Evolutionary conservation across 2,329 filamentous ascomycete genomes (phyloP).

Genomic region (Sphaceloma murrayae): DNA sequence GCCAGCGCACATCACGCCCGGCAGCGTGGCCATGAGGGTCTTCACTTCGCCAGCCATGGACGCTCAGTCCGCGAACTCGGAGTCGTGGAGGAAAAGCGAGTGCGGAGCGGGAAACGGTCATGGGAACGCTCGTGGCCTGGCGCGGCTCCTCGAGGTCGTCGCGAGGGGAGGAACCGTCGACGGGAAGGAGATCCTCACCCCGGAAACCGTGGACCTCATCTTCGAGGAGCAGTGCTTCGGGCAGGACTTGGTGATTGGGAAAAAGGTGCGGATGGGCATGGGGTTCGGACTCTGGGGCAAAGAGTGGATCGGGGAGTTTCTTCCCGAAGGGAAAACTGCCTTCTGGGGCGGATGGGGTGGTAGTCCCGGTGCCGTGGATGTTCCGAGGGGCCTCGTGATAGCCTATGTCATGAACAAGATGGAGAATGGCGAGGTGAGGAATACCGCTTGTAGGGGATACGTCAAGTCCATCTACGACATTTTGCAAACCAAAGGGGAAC

Average conservation of each 20-base stretch:
- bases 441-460: conserved; percentile 3
- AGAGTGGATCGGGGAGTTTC: neutral
- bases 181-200: conserved; percentile 33
- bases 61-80: conserved; percentile 22
- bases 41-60: conserved; percentile 24
- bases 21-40: conserved; percentile 27
- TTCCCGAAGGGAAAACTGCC: neutral
- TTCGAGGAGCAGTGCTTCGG: conserved; percentile 38
- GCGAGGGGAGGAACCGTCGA: conserved; percentile 29
- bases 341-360: conserved; percentile 6
- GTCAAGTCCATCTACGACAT: conserved; percentile 2
- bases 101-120: conserved; percentile 39
- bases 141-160: conserved; percentile 35
- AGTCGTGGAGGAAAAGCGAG: conserved; percentile 33
- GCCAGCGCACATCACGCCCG: conserved; percentile 19
- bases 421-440: neutral
- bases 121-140: conserved; percentile 37
- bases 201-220: conserved; percentile 36
- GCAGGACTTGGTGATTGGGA: conserved; percentile 32
- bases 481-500: too few species aligned
- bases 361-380: neutral
- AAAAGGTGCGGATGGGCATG: conserved; percentile 34
- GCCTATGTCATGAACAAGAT: conserved; percentile 6
- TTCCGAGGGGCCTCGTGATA: neutral
- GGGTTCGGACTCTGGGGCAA: conserved; percentile 25